Percentiles rank a stretch among this genome's conserved stretches.
phyloP scores from a whole-genome alignment of 352 stramenopile species.

The Phytophthora sansomeana region DNA sequence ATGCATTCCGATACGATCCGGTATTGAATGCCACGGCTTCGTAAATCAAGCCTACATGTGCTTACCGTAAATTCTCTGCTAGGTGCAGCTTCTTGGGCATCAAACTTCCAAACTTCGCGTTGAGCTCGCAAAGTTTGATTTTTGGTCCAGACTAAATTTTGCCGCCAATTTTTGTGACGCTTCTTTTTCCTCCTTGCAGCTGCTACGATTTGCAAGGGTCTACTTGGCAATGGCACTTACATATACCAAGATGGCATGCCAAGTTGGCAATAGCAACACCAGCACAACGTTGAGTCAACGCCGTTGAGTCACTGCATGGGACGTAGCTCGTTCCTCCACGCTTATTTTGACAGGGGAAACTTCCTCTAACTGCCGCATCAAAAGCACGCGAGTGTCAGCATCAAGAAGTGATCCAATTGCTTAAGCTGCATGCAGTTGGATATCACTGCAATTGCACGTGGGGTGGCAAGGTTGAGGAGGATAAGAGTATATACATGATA shows the following conservation, averaged over 20 bases:
- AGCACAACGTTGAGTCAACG: background rate
- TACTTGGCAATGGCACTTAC: background rate
- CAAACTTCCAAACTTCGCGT: background rate
- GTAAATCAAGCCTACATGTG: too few relatives aligned
- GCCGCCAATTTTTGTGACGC: background rate
- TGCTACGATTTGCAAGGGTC: constrained; percentile 1
- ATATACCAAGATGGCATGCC: too few relatives aligned
- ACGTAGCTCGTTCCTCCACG: background rate
- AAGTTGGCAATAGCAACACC: too few relatives aligned
- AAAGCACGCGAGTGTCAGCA: background rate
- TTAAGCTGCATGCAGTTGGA: background rate
- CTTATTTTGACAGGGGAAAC: constrained; percentile 4
- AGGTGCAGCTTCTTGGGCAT: too few relatives aligned
- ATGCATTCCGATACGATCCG: too few relatives aligned
- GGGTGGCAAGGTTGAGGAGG: background rate
- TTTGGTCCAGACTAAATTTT: background rate
- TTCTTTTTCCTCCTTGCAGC: background rate
- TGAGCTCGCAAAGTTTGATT: background rate
- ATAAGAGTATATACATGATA: constrained; percentile 37
- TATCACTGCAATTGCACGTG: background rate
- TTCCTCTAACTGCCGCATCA: constrained; percentile 19
- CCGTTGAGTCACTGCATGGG: background rate
- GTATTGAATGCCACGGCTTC: too few relatives aligned
- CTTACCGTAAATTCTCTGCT: too few relatives aligned
- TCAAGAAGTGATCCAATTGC: background rate